A percentile compares a stretch with the other conserved stretches of the same genome.
Conservation (phyloP, 305 asterid species). For the Fraxinus ornus region DNA sequence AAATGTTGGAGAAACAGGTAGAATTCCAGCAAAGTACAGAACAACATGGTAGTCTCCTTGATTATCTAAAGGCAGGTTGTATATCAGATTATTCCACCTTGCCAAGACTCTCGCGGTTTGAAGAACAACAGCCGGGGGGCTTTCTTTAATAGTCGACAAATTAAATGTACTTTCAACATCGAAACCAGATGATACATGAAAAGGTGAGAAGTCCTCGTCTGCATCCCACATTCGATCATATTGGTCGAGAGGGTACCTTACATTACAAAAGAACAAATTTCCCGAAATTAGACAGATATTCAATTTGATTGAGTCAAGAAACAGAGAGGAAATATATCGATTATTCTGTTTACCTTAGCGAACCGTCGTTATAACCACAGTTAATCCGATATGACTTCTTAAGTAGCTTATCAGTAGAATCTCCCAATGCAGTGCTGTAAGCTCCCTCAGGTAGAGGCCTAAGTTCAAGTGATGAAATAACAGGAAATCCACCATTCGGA, state of each 20-base stretch:
- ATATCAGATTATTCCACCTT: constrained; percentile 63
- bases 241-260: constrained; percentile 83
- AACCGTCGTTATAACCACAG: constrained; percentile 76
- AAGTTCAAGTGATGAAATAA: constrained; percentile 71
- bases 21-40: constrained; percentile 87
- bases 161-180: constrained; percentile 54
- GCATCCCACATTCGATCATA: constrained; percentile 93
- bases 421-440: constrained; percentile 49
- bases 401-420: constrained; percentile 43
- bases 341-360: constrained; percentile 48
- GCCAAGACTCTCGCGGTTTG: constrained; percentile 87
- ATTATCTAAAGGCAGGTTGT: constrained; percentile 60
- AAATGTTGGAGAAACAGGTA: constrained; percentile 76
- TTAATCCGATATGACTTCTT: constrained; percentile 71
- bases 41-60: constrained; percentile 75
- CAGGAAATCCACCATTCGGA: constrained; percentile 70
- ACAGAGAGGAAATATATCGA: not conserved
- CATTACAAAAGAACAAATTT: constrained; percentile 9
- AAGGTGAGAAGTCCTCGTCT: constrained; percentile 80
- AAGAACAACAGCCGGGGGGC: constrained; percentile 71
- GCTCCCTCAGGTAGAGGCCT: constrained; percentile 79
- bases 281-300: not conserved
- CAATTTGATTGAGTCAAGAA: constrained; percentile 4
- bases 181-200: constrained; percentile 73
- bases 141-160: constrained; percentile 59